Conservation (phyloP, 2,329 filamentous ascomycete species). For the Hypoxylon sp. region DNA sequence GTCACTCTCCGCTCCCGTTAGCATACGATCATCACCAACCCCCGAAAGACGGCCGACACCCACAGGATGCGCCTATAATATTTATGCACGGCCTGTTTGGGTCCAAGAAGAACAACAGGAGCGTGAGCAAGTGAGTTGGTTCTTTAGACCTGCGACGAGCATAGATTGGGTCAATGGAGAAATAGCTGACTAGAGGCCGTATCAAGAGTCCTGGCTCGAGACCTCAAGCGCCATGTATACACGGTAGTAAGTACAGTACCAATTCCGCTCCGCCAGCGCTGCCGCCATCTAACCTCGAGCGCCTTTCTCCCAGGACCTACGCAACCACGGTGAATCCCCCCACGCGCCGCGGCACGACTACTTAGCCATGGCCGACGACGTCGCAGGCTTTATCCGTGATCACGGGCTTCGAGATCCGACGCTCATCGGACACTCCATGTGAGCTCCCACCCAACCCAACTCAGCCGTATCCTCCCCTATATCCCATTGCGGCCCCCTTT, state of each 20-base stretch:
- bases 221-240: conserved; percentile 85
- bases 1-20: conserved; percentile 55
- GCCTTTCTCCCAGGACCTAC: conserved; percentile 74
- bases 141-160: background rate
- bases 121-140: conserved; percentile 86
- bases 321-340: conserved; percentile 93
- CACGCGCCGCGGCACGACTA: conserved; percentile 86
- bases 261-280: background rate
- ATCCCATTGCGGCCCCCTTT: no score
- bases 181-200: background rate
- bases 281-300: conserved; percentile 36
- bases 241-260: conserved; percentile 73
- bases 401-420: conserved; percentile 79
- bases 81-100: conserved; percentile 95
- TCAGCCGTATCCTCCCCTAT: no score
- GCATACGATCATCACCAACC: conserved; percentile 78
- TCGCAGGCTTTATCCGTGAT: conserved; percentile 81
- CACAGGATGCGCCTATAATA: conserved; percentile 75
- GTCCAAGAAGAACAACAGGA: conserved; percentile 94
- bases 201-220: conserved; percentile 80
- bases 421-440: conserved; percentile 96
- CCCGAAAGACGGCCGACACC: conserved; percentile 59
- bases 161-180: background rate
- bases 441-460: conserved; percentile 49
- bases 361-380: conserved; percentile 83